Evolutionary conservation across 2,329 filamentous ascomycete species (phyloP), one percentile per base, ranked within the genome.

Genomic region (Lachnellula willkommii): DNA sequence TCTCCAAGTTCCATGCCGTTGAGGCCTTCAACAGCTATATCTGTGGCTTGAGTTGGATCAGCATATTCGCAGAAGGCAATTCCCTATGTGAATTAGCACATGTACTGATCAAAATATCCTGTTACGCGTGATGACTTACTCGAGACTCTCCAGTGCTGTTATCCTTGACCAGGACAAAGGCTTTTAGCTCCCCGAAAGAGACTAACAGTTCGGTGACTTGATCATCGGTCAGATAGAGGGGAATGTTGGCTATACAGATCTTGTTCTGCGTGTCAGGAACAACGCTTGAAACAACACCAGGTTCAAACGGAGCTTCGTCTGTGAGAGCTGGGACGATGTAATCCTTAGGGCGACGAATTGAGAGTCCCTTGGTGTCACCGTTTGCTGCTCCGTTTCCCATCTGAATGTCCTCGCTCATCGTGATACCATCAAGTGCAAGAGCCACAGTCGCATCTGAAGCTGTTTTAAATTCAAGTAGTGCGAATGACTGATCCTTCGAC

Each of bases 11-110:
- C 89, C 87, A 99, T 96, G 36, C 88, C 89, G 66, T 97, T 93
- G 32, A 99, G 77, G 11, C 90, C 90, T 64, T 96, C 89, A 14
- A 97, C 87, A 12, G 94, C 94, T 57, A 93, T 87, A 56, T 89
- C 85, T 24, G 94, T 96, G 40, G 82, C 81, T 15, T 71, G 70
- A 26, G 71, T 70, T 7, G 90, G 81, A 59, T 97, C 90, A 53
- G 82, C 79, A 66, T 96, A 99, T 73, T 99, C 95, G 74, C 90
- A 95, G 76, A 99, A 99, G 0, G 93, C 93, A 66, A 99, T 91
- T 35, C 94, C 94, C 87, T 96, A 63, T 35, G 20, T 49, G 51
- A 1, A 61, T 75, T 71, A 74, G 69, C 58, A 58, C 57, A 22
- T 28, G 42, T 20, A 51, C 50, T 11, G 24, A 4, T 0, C 6